Conservation (phyloP, 257 asterid genomes). For the Capsicum baccatum region DNA sequence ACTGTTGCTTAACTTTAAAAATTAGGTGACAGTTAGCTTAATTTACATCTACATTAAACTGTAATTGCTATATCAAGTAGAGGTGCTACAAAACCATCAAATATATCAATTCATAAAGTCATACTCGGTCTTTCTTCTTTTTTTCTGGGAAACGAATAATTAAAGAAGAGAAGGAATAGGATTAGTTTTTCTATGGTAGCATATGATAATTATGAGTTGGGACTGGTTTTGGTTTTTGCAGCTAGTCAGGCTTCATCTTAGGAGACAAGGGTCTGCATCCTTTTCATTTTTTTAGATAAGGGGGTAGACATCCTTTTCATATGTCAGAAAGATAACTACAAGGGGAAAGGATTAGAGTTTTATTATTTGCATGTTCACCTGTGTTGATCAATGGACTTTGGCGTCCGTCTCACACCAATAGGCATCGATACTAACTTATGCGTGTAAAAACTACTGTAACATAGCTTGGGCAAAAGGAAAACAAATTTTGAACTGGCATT, state of each 20-base stretch:
- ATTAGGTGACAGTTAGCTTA: neutral
- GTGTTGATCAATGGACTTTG: neutral
- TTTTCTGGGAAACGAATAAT: neutral
- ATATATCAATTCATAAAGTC: neutral
- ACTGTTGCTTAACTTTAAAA: neutral
- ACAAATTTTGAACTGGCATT: neutral
- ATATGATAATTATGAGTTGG: neutral
- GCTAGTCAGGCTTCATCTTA: conserved; percentile 21
- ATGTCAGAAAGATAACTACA: neutral
- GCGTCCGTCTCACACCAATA: neutral
- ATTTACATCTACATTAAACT: neutral
- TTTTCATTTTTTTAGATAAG: neutral
- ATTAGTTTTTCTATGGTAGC: neutral
- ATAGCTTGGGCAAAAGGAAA: neutral
- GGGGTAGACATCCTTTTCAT: conserved; percentile 20
- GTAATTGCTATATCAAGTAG: neutral
- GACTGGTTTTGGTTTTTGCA: neutral
- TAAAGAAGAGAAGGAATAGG: neutral
- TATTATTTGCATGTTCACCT: neutral
- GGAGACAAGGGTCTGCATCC: neutral
- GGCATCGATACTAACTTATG: neutral
- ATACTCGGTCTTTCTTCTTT: neutral
- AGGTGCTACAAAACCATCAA: neutral
- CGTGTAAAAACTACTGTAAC: neutral
- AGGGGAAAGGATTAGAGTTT: neutral